A percentile compares a stretch with the other conserved stretches of the same genome.
These are phyloP conservation scores for Leccinum barrowsii DNA, from an alignment of 768 basidiomycete species.

Conservation along the genomic window DNA sequence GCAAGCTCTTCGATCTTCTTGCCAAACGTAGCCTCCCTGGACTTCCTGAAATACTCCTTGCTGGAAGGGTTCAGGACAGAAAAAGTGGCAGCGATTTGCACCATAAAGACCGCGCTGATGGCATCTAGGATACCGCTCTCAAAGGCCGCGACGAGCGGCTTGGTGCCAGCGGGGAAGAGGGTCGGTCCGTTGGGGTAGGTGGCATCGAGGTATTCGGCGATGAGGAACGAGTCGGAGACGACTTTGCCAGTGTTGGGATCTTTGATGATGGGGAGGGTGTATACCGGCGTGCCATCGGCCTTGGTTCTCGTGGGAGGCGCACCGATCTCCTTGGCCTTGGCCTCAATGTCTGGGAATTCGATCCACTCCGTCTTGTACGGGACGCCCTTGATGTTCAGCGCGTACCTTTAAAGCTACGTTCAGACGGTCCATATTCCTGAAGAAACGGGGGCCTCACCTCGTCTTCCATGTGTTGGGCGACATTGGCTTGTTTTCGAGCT, in stretches of 20 bases:
- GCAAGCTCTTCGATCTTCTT: slow-evolving; percentile 35
- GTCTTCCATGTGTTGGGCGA: slow-evolving; percentile 47
- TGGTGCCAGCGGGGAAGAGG: too few relatives aligned
- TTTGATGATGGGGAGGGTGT: slow-evolving; percentile 41
- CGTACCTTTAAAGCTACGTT: slow-evolving; percentile 23
- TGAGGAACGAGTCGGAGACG: slow-evolving; percentile 22
- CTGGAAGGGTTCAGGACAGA: slow-evolving; percentile 26
- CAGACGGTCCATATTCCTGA: neutral
- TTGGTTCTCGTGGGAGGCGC: slow-evolving; percentile 31
- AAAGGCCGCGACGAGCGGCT: too few relatives aligned
- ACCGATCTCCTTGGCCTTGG: slow-evolving; percentile 31
- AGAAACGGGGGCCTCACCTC: slow-evolving; percentile 27
- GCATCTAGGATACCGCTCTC: slow-evolving; percentile 2
- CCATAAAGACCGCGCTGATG: slow-evolving; percentile 8
- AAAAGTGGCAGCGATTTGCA: slow-evolving; percentile 14
- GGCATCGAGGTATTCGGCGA: slow-evolving; percentile 45
- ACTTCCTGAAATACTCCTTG: slow-evolving; percentile 31
- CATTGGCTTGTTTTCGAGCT: slow-evolving; percentile 15
- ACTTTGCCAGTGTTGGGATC: slow-evolving; percentile 35
- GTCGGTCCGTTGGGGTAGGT: slow-evolving; percentile 21
- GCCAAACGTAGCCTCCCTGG: slow-evolving; percentile 32
- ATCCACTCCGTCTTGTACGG: slow-evolving; percentile 42
- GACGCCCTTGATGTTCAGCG: slow-evolving; percentile 40
- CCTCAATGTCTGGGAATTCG: slow-evolving; percentile 40
- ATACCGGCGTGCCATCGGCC: slow-evolving; percentile 30